Evolutionary conservation across 441 rosid genomes (phyloP), one percentile per base, ranked within the genome.

Genomic region (Flueggea neowawraea): DNA sequence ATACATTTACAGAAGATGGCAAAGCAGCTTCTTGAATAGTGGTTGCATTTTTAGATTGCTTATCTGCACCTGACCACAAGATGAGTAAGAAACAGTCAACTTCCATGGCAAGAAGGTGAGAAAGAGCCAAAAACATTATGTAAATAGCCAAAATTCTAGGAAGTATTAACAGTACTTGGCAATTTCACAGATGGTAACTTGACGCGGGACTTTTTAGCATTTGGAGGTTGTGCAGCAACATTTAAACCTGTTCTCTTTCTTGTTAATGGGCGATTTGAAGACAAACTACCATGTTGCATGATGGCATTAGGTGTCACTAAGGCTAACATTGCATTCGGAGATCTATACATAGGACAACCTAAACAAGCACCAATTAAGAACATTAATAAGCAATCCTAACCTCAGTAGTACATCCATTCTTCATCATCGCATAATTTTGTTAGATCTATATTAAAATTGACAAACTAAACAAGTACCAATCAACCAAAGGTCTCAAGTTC

Each of bases 171-270:
- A 64, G 63, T 70, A 63, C 31, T 71, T 17, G 73, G 58, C 50
- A 69, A 58, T 31, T 59, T 75, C 68, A 39, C 62, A 31, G 65
- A 54, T 50, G 81, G 60, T 31, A 68, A 58, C 71, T 69, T 73
- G 55, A 41, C 61, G 16, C 91, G 80, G 28, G 80, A 62, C 74
- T 67, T 89, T 84, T 83, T 91, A 60, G 69, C 67, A 52, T 64
- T 70, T n/a, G 82, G 74, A 16, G 77, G 78, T 70, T 76, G 84
- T 3, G 16, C 2, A 14, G 65, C 73, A 64, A 32, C 55, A 17
- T 60, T 80, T 51, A 59, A 66, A 54, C 67, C 75, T 57, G 73
- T 75, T 73, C 95, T 76, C 65, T 91, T 95, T 66, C 82, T 75
- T 17, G 80, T 71, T 61, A 67, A 51, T 39, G 84, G 60, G 31